Percentiles rank a stretch among this genome's conserved stretches.
These are phyloP conservation scores for Usnea hakonensis DNA, from an alignment of 495 filamentous ascomycete genomes.

Conservation along the genomic window DNA sequence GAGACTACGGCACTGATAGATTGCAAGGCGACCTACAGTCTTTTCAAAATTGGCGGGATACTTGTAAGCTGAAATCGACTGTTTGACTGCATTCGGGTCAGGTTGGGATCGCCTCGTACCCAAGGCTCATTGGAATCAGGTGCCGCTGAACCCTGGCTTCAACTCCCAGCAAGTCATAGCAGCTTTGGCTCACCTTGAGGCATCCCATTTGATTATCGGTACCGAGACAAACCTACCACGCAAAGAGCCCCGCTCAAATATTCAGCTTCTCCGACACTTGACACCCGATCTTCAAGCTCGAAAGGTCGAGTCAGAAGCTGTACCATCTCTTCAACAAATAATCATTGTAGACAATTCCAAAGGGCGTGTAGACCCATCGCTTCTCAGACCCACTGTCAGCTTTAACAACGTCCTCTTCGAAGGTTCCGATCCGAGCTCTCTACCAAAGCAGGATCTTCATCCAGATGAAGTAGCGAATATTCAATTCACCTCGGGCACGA, in stretches of 20 bases:
- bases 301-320: slow-evolving; percentile 51
- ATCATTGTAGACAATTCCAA: slow-evolving; percentile 75
- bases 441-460: slow-evolving; percentile 43
- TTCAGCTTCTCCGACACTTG: slow-evolving; percentile 57
- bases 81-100: neutral
- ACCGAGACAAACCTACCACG: slow-evolving; percentile 78
- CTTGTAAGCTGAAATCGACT: slow-evolving; percentile 42
- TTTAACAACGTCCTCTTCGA: slow-evolving; percentile 52
- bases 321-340: slow-evolving; percentile 63
- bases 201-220: slow-evolving; percentile 72
- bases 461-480: slow-evolving; percentile 80
- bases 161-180: slow-evolving; percentile 69
- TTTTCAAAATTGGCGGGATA: slow-evolving; percentile 89
- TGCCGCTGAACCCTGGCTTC: slow-evolving; percentile 90
- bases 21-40: slow-evolving; percentile 62
- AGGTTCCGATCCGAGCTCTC: slow-evolving; percentile 24
- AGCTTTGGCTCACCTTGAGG: slow-evolving; percentile 67
- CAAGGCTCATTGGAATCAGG: slow-evolving; percentile 33
- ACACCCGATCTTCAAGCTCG: slow-evolving; percentile 48
- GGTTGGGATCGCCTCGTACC: too few relatives aligned
- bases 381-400: slow-evolving; percentile 42
- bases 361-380: slow-evolving; percentile 44
- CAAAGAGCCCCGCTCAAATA: slow-evolving; percentile 71
- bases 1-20: slow-evolving; percentile 17
- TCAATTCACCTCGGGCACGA: slow-evolving; percentile 95